Evolutionary conservation across 2,329 filamentous ascomycete species (phyloP).

Genomic region (Fusarium brachygibbosum): DNA sequence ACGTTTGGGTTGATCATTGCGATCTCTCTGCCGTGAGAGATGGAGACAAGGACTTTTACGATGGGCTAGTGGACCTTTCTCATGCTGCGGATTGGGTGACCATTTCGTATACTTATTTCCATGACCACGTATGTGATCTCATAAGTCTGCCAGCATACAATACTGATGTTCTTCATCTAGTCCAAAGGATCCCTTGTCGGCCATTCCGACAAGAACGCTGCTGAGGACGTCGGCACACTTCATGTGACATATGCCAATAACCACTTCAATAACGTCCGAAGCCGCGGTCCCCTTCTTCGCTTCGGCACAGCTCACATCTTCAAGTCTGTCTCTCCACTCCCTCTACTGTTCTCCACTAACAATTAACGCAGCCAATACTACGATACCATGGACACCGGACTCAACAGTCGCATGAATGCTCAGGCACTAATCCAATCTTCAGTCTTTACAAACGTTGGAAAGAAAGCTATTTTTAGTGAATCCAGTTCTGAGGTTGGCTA

Average conservation of each 20-base stretch:
- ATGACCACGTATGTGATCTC: slow-evolving; percentile 53
- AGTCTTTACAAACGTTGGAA: slow-evolving; percentile 43
- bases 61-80: slow-evolving; percentile 60
- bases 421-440: slow-evolving; percentile 45
- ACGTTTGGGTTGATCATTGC: slow-evolving; percentile 64
- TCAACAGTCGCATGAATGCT: slow-evolving; percentile 45
- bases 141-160: accelerated
- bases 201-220: slow-evolving; percentile 70
- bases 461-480: slow-evolving; percentile 46
- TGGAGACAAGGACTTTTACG: slow-evolving; percentile 59
- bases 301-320: slow-evolving; percentile 71
- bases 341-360: not conserved
- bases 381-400: slow-evolving; percentile 45
- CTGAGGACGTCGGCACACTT: slow-evolving; percentile 70
- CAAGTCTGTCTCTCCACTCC: slow-evolving; percentile 25
- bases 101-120: slow-evolving; percentile 58
- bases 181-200: slow-evolving; percentile 71
- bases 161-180: not conserved
- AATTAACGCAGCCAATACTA: slow-evolving; percentile 33
- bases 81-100: slow-evolving; percentile 61
- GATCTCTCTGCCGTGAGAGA: slow-evolving; percentile 57
- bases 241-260: slow-evolving; percentile 73
- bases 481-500: slow-evolving; percentile 35
- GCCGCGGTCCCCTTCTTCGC: slow-evolving; percentile 69
- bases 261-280: slow-evolving; percentile 71